Evolutionary conservation across 1,284 basidiomycete species (phyloP).

Genomic region (Papiliotrema fonsecae): DNA sequence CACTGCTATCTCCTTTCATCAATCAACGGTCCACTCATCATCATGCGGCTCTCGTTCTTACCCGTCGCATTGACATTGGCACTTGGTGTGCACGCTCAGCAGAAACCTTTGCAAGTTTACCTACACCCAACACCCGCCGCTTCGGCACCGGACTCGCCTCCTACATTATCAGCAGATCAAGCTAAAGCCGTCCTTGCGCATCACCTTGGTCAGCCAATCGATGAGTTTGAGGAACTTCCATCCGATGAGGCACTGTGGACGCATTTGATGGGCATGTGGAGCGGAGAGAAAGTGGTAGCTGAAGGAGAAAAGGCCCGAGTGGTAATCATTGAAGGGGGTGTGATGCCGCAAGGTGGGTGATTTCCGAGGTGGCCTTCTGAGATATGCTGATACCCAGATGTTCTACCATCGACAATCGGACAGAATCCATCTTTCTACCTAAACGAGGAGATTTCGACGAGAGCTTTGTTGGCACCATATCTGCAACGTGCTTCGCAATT

Average conservation of each 20-base stretch:
- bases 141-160: slow-evolving; percentile 13
- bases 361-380: background rate
- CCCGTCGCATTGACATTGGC: slow-evolving; percentile 9
- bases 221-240: slow-evolving; percentile 37
- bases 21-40: background rate
- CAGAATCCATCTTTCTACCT: slow-evolving; percentile 38
- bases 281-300: slow-evolving; percentile 9
- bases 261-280: slow-evolving; percentile 36
- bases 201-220: slow-evolving; percentile 39
- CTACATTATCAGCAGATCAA: slow-evolving; percentile 38
- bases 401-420: slow-evolving; percentile 30
- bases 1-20: too few relatives aligned
- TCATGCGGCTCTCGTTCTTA: slow-evolving; percentile 11
- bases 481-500: slow-evolving; percentile 31
- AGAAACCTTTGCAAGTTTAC: slow-evolving; percentile 43
- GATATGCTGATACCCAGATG: slow-evolving; percentile 18
- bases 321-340: slow-evolving; percentile 41
- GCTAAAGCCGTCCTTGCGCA: slow-evolving; percentile 45
- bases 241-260: slow-evolving; percentile 40
- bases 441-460: slow-evolving; percentile 18
- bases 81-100: slow-evolving; percentile 12
- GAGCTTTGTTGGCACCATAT: slow-evolving; percentile 37
- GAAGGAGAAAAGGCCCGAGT: slow-evolving; percentile 26
- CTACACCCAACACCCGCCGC: slow-evolving; percentile 40
- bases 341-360: slow-evolving; percentile 34